These are phyloP conservation scores for Obelidium mucronatum DNA, from an alignment of 192 early-diverging fungal genomes.

Conservation along the genomic window DNA sequence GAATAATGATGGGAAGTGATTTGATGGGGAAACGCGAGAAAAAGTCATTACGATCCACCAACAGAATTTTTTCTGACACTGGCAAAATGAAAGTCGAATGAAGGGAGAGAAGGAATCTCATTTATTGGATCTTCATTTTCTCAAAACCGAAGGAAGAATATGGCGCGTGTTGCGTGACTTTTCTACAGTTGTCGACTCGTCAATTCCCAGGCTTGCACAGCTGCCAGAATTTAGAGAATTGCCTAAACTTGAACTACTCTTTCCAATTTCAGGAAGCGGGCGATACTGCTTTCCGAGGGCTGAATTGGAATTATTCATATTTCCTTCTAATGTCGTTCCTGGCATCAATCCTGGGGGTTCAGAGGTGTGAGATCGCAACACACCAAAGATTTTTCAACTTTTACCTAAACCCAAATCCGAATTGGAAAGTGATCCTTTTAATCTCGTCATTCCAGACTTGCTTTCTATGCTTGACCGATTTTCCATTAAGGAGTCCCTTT, in stretches of 20 bases:
- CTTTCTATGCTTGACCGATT: neutral
- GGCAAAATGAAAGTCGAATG: no score
- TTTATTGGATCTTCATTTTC: neutral
- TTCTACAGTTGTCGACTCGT: neutral
- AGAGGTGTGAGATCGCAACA: neutral
- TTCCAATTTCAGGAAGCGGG: constrained; percentile 27
- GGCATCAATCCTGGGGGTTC: no score
- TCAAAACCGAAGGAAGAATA: neutral
- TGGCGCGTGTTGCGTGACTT: neutral
- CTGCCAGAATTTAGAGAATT: neutral
- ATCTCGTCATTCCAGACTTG: neutral
- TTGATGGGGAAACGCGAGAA: no score
- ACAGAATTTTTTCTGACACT: neutral
- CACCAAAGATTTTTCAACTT: no score
- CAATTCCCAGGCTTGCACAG: neutral
- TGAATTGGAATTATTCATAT: no score
- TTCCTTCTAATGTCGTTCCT: no score
- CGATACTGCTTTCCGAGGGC: constrained; percentile 31
- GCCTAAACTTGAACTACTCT: constrained; percentile 11
- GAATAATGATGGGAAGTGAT: no score
- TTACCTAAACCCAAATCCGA: constrained; percentile 26
- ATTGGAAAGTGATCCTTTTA: constrained; percentile 31
- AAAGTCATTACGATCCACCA: neutral
- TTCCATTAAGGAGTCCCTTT: neutral
- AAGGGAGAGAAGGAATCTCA: neutral